These are phyloP conservation scores for Plasmopara halstedii DNA, from an alignment of 352 stramenopile species.

Conservation along the genomic window DNA sequence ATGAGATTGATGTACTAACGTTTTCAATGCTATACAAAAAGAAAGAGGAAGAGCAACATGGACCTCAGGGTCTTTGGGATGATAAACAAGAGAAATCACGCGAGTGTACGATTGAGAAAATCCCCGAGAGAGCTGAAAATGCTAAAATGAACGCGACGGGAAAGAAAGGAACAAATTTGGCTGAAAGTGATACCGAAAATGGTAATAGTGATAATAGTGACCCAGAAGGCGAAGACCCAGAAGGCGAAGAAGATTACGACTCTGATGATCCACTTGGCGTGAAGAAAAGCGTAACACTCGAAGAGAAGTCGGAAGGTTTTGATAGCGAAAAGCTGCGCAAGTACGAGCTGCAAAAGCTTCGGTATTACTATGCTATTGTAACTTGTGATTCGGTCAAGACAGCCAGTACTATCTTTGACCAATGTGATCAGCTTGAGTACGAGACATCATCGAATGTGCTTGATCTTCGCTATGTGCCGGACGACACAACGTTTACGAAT, in stretches of 20 bases:
- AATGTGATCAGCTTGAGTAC: constrained; percentile 97
- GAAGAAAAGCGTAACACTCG: constrained; percentile 51
- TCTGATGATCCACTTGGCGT: constrained; percentile 62
- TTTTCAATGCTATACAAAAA: constrained; percentile 5
- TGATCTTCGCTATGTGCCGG: constrained; percentile 92
- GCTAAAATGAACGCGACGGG: constrained; percentile 12
- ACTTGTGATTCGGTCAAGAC: constrained; percentile 90
- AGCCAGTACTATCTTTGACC: constrained; percentile 90
- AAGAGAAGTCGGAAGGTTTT: constrained; percentile 67
- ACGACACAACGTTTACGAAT: constrained; percentile 85
- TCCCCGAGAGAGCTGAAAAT: constrained; percentile 9
- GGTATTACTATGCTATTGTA: constrained; percentile 98
- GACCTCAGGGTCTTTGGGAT: constrained; percentile 55
- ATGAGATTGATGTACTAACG: constrained; percentile 1
- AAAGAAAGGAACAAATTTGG: constrained; percentile 19
- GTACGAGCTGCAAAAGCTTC: constrained; percentile 96
- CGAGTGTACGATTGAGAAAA: constrained; percentile 17
- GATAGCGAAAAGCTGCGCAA: constrained; percentile 92
- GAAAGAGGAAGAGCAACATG: constrained; percentile 76
- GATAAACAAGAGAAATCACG: constrained; percentile 35
- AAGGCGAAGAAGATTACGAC: constrained; percentile 46
- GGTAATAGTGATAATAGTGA: constrained; percentile 28
- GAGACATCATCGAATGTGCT: constrained; percentile 93
- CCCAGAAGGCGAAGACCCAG: constrained; percentile 31
- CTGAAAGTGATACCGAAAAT: constrained; percentile 13